Percentiles rank a stretch among this genome's conserved stretches.
Evolutionary conservation across 2,329 filamentous ascomycete species (phyloP).

Genomic region (Xylaria sp.): DNA sequence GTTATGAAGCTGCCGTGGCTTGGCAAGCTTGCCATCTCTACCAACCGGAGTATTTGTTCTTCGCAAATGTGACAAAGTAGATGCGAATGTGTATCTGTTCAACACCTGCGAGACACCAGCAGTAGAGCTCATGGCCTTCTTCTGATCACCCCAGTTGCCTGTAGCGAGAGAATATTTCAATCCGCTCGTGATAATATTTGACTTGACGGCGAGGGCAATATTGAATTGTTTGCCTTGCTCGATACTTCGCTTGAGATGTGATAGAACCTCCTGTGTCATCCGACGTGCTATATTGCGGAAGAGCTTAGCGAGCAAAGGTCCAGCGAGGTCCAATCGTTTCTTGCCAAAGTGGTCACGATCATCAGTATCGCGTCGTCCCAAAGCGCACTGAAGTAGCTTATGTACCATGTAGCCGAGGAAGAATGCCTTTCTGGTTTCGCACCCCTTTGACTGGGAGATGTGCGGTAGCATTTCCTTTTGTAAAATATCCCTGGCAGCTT

Average conservation of each 20-base stretch:
- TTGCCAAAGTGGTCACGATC: conserved; percentile 99
- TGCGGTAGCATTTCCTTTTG: conserved; percentile 97
- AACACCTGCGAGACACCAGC: conserved; percentile 98
- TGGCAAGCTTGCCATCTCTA: conserved; percentile 96
- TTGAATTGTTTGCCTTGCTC: conserved; percentile 91
- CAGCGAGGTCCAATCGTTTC: conserved; percentile 95
- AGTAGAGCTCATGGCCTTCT: conserved; percentile 94
- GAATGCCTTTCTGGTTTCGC: conserved; percentile 95
- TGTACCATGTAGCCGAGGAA: conserved; percentile 99
- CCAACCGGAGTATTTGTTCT: conserved; percentile 98
- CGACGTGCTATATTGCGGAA: conserved; percentile 93
- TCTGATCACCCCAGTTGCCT: conserved; percentile 99
- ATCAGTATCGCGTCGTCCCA: conserved; percentile 92
- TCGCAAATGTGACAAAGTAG: conserved; percentile 94
- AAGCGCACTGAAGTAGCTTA: conserved; percentile 89
- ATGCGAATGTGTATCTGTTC: conserved; percentile 97
- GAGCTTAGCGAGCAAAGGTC: conserved; percentile 92
- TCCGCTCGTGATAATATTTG: conserved; percentile 89
- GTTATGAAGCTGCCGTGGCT: conserved; percentile 97
- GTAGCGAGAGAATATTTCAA: conserved; percentile 97
- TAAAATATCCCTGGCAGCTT: conserved; percentile 91
- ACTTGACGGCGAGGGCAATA: conserved; percentile 88
- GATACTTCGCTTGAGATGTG: conserved; percentile 91
- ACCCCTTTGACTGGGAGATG: conserved; percentile 94
- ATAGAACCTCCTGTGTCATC: conserved; percentile 89